Evolutionary conservation across 345 rosid genomes (phyloP), one percentile per base, ranked within the genome.

Genomic region (Brassica juncea): DNA sequence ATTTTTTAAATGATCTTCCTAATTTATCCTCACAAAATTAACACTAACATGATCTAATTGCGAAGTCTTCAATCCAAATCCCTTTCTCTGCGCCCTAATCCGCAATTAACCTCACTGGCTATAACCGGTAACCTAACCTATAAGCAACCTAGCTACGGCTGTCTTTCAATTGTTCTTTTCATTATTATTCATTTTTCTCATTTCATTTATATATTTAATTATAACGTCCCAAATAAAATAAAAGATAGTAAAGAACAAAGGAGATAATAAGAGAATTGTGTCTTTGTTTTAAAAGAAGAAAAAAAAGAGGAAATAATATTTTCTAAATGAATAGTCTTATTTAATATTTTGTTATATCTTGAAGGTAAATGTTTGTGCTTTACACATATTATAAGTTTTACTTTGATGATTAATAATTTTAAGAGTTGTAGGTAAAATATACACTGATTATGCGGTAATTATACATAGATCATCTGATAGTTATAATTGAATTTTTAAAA

Each of bases 111-210:
- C 25, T 62, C 69, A 89, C 94, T 84, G 86, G 71, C 83, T 76
- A 83, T 68, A 81, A 63, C 89, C 89, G 73, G 91, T 87, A 67
- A 86, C 42, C 63, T 62, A 72, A 28, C 76, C 63, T 65, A 14
- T 52, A 77, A 59, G 59, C 70, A 67, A 87, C 85, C 86, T 88
- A 83, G 85, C 77, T 79, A 68, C 66, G 75, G 76, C 86, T 80
- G 84, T 79, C 79, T 30, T 3, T 74, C 59, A 66, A 8, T 39
- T 72, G 31, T 42, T 44, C 21, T 5, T 30, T 15, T 4, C 57
- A n/a, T n/a, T 52, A 52, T 16, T 16, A 31, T 14, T 61, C 7
- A 23, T 0, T 0, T 10, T 3, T 54, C 59, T 54, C 10, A 16
- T 54, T 54, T 54, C 25, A 52, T 52, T 15, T 15, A 47, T 47